These are phyloP conservation scores for Barnettozyma siamensis DNA, from an alignment of 805 yeast species.

Conservation along the genomic window DNA sequence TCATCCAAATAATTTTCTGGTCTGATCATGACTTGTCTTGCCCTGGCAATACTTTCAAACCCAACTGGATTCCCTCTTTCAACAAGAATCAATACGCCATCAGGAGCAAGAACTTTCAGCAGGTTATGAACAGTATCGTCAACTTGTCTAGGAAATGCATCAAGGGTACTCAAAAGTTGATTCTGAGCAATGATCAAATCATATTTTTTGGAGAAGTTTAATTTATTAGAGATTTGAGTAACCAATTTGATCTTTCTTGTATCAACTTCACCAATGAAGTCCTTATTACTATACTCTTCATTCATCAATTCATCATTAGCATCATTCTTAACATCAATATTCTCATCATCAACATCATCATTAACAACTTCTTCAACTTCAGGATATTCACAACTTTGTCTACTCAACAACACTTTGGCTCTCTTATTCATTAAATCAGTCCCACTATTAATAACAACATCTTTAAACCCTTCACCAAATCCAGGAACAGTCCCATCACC, in stretches of 20 bases:
- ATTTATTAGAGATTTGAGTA: conserved; percentile 49
- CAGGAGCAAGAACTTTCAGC: conserved; percentile 60
- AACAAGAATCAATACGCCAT: conserved; percentile 71
- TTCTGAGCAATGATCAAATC: conserved; percentile 83
- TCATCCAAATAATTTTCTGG: conserved; percentile 62
- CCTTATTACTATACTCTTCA: conserved; percentile 24
- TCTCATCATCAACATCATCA: conserved; percentile 7
- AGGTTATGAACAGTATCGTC: conserved; percentile 60
- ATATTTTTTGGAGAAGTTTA: conserved; percentile 46
- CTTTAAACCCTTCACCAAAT: conserved; percentile 38
- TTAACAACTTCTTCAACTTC: conserved; percentile 15
- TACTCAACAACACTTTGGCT: conserved; percentile 68
- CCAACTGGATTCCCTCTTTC: conserved; percentile 92
- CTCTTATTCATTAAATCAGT: conserved; percentile 65
- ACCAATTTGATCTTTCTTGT: conserved; percentile 47
- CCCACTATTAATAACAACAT: conserved; percentile 65
- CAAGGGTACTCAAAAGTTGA: conserved; percentile 57
- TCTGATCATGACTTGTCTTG: conserved; percentile 84
- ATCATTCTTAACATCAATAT: neutral
- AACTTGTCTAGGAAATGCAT: conserved; percentile 63
- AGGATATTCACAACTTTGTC: conserved; percentile 53
- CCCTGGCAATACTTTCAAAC: conserved; percentile 82
- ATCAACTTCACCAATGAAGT: conserved; percentile 48
- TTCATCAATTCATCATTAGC: no score
- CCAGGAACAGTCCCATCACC: conserved; percentile 55